Conservation (phyloP, 139 green algal genomes). For the Auxenochlorella protothecoides region DNA sequence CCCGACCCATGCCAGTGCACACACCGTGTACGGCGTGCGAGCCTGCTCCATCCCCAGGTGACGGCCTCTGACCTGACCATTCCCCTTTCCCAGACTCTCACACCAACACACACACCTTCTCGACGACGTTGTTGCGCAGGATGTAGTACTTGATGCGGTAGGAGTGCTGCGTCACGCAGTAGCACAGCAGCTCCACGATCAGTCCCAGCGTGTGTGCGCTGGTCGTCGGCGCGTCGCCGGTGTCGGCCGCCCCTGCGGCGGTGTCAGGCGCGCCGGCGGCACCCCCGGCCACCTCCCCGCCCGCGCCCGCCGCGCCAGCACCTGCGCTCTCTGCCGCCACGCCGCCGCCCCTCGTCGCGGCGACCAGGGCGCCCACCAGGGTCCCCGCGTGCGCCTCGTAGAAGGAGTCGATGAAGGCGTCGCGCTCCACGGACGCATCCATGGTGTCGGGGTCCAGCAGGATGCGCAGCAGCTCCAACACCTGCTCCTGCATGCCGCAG, state of each 20-base stretch:
- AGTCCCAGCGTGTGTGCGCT: slow-evolving; percentile 32
- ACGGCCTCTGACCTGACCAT: no score
- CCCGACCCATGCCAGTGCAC: no score
- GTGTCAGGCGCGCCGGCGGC: not conserved
- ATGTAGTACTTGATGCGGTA: slow-evolving; percentile 88
- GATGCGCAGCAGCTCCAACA: slow-evolving; percentile 54
- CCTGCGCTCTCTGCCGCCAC: no score
- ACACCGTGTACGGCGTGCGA: no score
- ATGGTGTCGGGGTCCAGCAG: slow-evolving; percentile 81
- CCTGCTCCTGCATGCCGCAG: slow-evolving; percentile 67
- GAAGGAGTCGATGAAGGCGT: slow-evolving; percentile 90
- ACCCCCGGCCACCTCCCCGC: no score
- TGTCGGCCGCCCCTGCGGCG: no score
- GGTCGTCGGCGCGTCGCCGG: no score
- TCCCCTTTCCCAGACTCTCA: no score
- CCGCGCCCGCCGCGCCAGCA: no score
- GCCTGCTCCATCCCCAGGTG: not conserved
- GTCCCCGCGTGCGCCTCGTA: slow-evolving; percentile 74
- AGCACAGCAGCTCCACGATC: slow-evolving; percentile 90
- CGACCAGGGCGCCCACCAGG: slow-evolving; percentile 34
- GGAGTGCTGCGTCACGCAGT: slow-evolving; percentile 80
- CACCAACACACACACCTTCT: slow-evolving; percentile 47
- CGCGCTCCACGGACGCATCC: slow-evolving; percentile 59
- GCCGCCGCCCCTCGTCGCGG: not conserved
- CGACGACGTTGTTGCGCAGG: slow-evolving; percentile 63